Evolutionary conservation across 345 rosid species (phyloP).

Genomic region (Lenwebbia sp.): DNA sequence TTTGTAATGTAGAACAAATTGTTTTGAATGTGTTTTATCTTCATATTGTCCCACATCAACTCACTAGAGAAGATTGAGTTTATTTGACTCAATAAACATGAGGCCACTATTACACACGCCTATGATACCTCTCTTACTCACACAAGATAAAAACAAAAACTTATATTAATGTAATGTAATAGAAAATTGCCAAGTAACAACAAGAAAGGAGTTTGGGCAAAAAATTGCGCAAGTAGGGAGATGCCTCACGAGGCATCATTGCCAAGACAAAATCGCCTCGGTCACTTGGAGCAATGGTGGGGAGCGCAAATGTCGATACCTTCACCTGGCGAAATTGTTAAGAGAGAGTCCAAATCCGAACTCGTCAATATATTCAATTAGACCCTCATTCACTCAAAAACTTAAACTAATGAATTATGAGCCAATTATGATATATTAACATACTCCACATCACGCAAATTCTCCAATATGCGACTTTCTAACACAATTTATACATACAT

Average conservation of each 20-base stretch:
- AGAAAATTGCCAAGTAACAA: background rate
- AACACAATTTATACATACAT: too few species aligned
- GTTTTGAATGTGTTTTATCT: background rate
- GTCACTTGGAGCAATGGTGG: background rate
- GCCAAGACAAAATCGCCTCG: background rate
- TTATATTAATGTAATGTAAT: background rate
- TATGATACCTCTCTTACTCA: background rate
- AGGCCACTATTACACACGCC: background rate
- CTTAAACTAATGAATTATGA: too few species aligned
- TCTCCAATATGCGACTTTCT: too few species aligned
- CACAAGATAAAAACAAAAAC: background rate
- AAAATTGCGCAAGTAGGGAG: background rate
- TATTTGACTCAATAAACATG: background rate
- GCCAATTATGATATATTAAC: too few species aligned
- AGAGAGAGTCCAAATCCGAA: too few species aligned
- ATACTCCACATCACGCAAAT: too few species aligned
- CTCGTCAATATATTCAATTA: too few species aligned
- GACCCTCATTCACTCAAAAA: too few species aligned
- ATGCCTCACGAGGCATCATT: background rate
- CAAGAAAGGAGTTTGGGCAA: background rate
- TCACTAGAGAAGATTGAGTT: background rate
- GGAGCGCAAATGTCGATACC: too few species aligned
- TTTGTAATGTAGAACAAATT: too few species aligned
- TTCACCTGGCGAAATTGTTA: too few species aligned
- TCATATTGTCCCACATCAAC: background rate